A percentile compares a stretch with the other conserved stretches of the same genome.
Evolutionary conservation across 345 rosid species (phyloP).

Genomic region (Triadica sebifera): DNA sequence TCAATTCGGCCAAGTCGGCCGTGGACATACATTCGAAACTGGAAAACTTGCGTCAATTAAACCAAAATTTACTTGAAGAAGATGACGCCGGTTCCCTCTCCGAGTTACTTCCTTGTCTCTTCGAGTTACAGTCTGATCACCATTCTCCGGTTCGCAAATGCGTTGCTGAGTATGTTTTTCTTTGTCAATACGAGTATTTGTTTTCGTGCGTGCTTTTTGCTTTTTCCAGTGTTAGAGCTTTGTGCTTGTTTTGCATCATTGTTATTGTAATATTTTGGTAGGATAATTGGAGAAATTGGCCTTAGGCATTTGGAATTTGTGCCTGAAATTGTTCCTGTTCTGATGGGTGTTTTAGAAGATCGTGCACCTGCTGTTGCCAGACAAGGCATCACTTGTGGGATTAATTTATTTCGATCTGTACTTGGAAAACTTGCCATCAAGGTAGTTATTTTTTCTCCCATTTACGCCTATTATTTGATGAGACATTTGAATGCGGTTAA

Average conservation of each 20-base stretch:
- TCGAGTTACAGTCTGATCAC: conserved; percentile 64
- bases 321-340: conserved; percentile 72
- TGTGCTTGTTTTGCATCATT: background rate
- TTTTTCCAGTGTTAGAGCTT: background rate
- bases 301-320: conserved; percentile 61
- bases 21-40: conserved; percentile 66
- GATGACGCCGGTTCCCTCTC: conserved; percentile 39
- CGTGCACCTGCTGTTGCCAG: conserved; percentile 83
- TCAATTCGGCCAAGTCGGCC: conserved; percentile 56
- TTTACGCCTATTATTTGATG: background rate
- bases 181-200: background rate
- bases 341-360: conserved; percentile 66
- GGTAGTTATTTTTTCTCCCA: conserved; percentile 36
- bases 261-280: conserved; percentile 21
- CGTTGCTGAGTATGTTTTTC: conserved; percentile 57
- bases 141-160: conserved; percentile 75
- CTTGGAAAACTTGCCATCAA: conserved; percentile 61
- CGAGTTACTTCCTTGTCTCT: conserved; percentile 68
- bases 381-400: conserved; percentile 69
- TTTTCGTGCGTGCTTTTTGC: background rate
- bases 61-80: conserved; percentile 45
- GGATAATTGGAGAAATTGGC: conserved; percentile 86
- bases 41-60: conserved; percentile 52
- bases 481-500: background rate
- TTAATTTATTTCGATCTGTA: conserved; percentile 58